Evolutionary conservation across 2,329 filamentous ascomycete genomes (phyloP).

Genomic region (Elsinoe batatas): DNA sequence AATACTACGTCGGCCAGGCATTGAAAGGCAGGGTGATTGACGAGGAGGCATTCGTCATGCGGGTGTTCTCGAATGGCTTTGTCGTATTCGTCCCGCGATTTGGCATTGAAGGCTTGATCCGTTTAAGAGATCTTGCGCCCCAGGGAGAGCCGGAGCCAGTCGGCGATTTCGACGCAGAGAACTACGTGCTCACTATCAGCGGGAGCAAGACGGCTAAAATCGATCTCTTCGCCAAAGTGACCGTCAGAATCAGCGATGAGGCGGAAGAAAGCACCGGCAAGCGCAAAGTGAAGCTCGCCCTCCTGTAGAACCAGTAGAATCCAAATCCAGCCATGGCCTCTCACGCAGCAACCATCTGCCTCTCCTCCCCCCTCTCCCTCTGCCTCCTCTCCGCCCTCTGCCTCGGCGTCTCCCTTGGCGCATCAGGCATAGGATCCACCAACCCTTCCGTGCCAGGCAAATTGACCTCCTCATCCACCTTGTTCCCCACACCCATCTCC

Average conservation of each 20-base stretch:
- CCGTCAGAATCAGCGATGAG: conserved; percentile 79
- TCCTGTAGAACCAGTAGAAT: conserved; percentile 27
- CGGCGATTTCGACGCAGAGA: conserved; percentile 74
- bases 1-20: conserved; percentile 96
- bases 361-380: conserved; percentile 19
- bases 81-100: conserved; percentile 94
- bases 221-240: conserved; percentile 86
- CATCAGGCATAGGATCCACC: conserved; percentile 24
- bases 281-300: conserved; percentile 68
- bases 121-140: conserved; percentile 65
- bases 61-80: conserved; percentile 93
- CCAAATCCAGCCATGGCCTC: neutral
- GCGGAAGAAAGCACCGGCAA: conserved; percentile 95
- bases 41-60: conserved; percentile 93
- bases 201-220: conserved; percentile 46
- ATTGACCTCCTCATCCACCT: conserved; percentile 21
- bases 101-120: conserved; percentile 85
- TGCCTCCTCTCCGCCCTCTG: conserved; percentile 23
- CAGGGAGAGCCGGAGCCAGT: conserved; percentile 56
- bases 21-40: conserved; percentile 66
- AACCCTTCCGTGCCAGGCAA: conserved; percentile 25
- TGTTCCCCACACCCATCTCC: conserved; percentile 38
- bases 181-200: conserved; percentile 60
- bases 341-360: conserved; percentile 22
- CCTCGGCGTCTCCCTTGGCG: conserved; percentile 23